A percentile compares a stretch with the other conserved stretches of the same genome.
Conservation (phyloP, 371 early-diverging fungal species). For the Cokeromyces recurvatus region DNA sequence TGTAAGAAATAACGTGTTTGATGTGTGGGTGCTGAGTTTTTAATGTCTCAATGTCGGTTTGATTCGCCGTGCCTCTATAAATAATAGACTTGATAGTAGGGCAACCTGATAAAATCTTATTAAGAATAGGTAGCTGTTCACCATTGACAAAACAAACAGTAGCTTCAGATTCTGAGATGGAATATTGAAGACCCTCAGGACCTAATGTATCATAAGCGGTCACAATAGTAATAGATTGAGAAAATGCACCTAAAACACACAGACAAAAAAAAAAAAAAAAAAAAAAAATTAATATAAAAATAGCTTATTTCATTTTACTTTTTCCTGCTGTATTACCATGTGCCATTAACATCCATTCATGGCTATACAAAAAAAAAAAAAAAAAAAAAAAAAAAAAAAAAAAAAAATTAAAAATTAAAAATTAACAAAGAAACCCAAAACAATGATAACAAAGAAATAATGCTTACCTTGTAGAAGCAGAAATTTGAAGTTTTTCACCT, state of each 20-base stretch:
- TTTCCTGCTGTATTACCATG: conserved; percentile 32
- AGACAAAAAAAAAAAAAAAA: background rate
- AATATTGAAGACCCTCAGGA: conserved; percentile 60
- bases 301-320: background rate
- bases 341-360: conserved; percentile 42
- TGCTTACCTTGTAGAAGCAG: conserved; percentile 70
- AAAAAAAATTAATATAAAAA: background rate
- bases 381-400: too few species aligned
- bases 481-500: conserved; percentile 64
- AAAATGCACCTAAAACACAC: conserved; percentile 37
- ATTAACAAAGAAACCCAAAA: too few species aligned
- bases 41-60: conserved; percentile 6
- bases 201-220: conserved; percentile 86
- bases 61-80: conserved; percentile 62
- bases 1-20: conserved; percentile 32
- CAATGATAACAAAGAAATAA: background rate
- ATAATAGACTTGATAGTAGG: conserved; percentile 63
- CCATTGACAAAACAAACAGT: conserved; percentile 62
- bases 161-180: conserved; percentile 65
- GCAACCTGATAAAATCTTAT: conserved; percentile 42
- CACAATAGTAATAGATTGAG: conserved; percentile 63
- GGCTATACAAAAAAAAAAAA: too few species aligned
- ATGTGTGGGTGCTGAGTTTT: conserved; percentile 13
- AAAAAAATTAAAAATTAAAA: too few species aligned
- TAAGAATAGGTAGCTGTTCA: conserved; percentile 58